Conservation (phyloP, 2,329 filamentous ascomycete genomes). For the Paraphoma chrysanthemicola region DNA sequence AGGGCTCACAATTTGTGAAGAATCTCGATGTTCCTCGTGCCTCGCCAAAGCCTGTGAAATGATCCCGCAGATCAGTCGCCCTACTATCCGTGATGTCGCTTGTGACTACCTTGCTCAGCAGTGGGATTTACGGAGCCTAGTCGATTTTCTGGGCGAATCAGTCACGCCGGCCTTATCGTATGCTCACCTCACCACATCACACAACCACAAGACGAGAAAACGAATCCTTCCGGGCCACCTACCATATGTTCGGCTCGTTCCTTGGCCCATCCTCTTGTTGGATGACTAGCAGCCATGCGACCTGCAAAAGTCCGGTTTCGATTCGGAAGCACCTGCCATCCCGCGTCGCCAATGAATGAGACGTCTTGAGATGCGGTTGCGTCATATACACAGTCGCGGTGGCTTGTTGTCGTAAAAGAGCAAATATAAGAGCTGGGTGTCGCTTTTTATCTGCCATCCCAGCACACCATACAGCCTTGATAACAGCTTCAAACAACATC, state of each 20-base stretch:
- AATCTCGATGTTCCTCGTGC: slow-evolving; percentile 23
- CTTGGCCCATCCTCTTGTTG: slow-evolving; percentile 29
- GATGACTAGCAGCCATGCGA: slow-evolving; percentile 19
- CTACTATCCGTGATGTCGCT: slow-evolving; percentile 12
- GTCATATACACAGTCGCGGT: slow-evolving; percentile 29
- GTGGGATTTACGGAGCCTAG: slow-evolving; percentile 35
- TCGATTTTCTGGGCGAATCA: slow-evolving; percentile 39
- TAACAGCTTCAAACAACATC: slow-evolving; percentile 3
- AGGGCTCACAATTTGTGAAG: slow-evolving; percentile 4
- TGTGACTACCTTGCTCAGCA: slow-evolving; percentile 18
- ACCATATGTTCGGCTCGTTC: slow-evolving; percentile 20
- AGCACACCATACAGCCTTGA: slow-evolving; percentile 14
- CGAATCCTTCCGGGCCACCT: slow-evolving; percentile 10
- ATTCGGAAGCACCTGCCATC: slow-evolving; percentile 29
- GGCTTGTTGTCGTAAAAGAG: slow-evolving; percentile 33
- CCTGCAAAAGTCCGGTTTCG: slow-evolving; percentile 18
- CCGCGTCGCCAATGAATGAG: slow-evolving; percentile 31
- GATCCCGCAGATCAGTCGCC: slow-evolving; percentile 13
- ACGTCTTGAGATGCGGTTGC: slow-evolving; percentile 26
- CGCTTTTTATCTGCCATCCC: slow-evolving; percentile 13
- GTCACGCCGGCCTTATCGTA: slow-evolving; percentile 32
- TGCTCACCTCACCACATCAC: slow-evolving; percentile 44
- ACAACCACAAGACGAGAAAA: slow-evolving; percentile 22
- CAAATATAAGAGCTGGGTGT: slow-evolving; percentile 39
- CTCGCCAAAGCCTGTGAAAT: slow-evolving; percentile 23